A percentile compares a stretch with the other conserved stretches of the same genome.
Evolutionary conservation across 257 asterid genomes (phyloP).

Genomic region (Solanum paucissectum): DNA sequence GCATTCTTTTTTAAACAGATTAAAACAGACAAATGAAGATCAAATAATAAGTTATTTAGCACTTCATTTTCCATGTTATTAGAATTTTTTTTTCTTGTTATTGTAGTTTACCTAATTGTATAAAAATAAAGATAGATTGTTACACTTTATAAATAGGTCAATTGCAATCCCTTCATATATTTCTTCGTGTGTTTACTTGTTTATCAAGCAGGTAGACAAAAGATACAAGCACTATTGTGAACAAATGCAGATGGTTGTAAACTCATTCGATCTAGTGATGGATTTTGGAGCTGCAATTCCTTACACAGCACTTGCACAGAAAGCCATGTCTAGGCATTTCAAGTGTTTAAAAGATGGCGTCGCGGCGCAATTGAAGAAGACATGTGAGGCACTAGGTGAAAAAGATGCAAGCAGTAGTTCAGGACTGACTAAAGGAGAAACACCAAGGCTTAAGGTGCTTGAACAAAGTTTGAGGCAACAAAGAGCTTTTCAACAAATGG

Average conservation of each 20-base stretch:
- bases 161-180: no score
- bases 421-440: constrained; percentile 88
- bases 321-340: constrained; percentile 96
- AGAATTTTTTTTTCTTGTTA: no score
- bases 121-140: neutral
- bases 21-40: neutral
- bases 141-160: neutral
- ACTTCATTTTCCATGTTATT: neutral
- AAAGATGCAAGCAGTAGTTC: constrained; percentile 58
- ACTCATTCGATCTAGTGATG: constrained; percentile 89
- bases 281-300: constrained; percentile 90
- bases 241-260: constrained; percentile 97
- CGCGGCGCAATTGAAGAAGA: constrained; percentile 49
- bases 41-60: neutral
- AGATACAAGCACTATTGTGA: constrained; percentile 92
- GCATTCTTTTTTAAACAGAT: neutral
- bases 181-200: neutral
- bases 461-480: constrained; percentile 86
- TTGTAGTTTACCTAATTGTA: neutral
- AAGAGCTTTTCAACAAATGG: constrained; percentile 85
- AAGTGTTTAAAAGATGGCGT: constrained; percentile 85
- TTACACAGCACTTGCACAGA: constrained; percentile 73
- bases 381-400: constrained; percentile 69
- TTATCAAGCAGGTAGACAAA: constrained; percentile 60
- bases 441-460: constrained; percentile 66